Evolutionary conservation across 805 yeast genomes (phyloP).

Genomic region (Wickerhamiella galacta): DNA sequence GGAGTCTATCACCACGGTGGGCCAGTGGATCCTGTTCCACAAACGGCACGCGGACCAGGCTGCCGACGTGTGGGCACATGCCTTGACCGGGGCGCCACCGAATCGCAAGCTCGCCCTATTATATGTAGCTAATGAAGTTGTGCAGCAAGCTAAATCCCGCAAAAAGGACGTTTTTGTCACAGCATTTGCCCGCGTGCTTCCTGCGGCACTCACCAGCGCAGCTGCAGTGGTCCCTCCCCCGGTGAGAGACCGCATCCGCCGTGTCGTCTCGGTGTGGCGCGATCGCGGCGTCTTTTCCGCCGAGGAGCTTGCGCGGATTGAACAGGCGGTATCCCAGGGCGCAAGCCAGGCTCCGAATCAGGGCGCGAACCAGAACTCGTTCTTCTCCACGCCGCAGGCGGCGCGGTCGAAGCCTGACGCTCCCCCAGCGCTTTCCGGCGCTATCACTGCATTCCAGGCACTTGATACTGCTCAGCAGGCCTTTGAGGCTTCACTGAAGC

Average conservation of each 20-base stretch:
- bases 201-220: slow-evolving; percentile 23
- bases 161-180: slow-evolving; percentile 39
- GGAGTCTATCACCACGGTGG: slow-evolving; percentile 54
- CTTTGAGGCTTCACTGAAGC: no score
- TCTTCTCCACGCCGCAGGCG: neutral
- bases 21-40: slow-evolving; percentile 58
- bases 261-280: slow-evolving; percentile 52
- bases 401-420: neutral
- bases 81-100: slow-evolving; percentile 20
- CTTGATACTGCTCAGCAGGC: no score
- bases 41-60: slow-evolving; percentile 37
- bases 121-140: slow-evolving; percentile 65
- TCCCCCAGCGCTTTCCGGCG: no score
- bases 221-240: slow-evolving; percentile 26
- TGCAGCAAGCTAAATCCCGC: slow-evolving; percentile 58
- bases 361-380: no score
- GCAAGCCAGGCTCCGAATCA: slow-evolving; percentile 7
- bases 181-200: slow-evolving; percentile 35
- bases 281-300: slow-evolving; percentile 37
- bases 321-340: no score
- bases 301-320: slow-evolving; percentile 20
- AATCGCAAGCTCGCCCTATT: slow-evolving; percentile 38
- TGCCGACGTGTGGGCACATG: slow-evolving; percentile 36
- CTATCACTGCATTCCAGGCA: no score
- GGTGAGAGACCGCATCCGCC: slow-evolving; percentile 34